Evolutionary conservation across 805 yeast species (phyloP).

Genomic region (Pichia insulana): DNA sequence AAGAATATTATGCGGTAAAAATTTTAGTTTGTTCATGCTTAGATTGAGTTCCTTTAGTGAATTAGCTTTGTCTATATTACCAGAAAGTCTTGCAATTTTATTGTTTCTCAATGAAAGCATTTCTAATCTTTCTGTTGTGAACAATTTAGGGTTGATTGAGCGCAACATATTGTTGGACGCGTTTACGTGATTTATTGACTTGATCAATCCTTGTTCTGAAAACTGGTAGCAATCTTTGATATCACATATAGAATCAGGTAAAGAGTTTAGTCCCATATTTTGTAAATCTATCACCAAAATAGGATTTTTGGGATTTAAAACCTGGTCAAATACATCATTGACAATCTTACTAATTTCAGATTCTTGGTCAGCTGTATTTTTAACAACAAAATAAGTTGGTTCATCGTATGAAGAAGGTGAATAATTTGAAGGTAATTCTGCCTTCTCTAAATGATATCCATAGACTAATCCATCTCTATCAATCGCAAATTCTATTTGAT

Average conservation of each 20-base stretch:
- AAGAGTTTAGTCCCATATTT: conserved; percentile 34
- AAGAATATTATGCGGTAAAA: conserved; percentile 46
- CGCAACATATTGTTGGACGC: conserved; percentile 42
- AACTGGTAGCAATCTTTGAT: conserved; percentile 43
- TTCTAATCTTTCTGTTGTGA: conserved; percentile 40
- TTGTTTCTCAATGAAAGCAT: conserved; percentile 48
- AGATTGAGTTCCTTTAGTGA: conserved; percentile 44
- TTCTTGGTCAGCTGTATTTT: conserved; percentile 16
- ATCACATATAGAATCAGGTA: conserved; percentile 54
- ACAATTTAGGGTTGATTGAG: conserved; percentile 40
- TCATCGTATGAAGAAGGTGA: conserved; percentile 26
- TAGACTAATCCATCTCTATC: conserved; percentile 37
- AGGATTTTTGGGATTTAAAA: conserved; percentile 19
- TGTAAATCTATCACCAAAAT: conserved; percentile 39
- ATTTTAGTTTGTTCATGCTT: conserved; percentile 41
- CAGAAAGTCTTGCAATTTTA: conserved; percentile 37
- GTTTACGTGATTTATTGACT: conserved; percentile 38
- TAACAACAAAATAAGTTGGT: conserved; percentile 26
- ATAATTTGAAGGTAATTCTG: conserved; percentile 23
- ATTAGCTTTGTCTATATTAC: conserved; percentile 33
- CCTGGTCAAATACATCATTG: conserved; percentile 12
- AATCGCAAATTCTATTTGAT: conserved; percentile 35
- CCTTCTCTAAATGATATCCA: conserved; percentile 24
- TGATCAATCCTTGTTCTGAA: conserved; percentile 22
- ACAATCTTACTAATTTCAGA: conserved; percentile 33